Evolutionary conservation across 495 filamentous ascomycete genomes (phyloP).

Genomic region (Bryoglossum gracile): DNA sequence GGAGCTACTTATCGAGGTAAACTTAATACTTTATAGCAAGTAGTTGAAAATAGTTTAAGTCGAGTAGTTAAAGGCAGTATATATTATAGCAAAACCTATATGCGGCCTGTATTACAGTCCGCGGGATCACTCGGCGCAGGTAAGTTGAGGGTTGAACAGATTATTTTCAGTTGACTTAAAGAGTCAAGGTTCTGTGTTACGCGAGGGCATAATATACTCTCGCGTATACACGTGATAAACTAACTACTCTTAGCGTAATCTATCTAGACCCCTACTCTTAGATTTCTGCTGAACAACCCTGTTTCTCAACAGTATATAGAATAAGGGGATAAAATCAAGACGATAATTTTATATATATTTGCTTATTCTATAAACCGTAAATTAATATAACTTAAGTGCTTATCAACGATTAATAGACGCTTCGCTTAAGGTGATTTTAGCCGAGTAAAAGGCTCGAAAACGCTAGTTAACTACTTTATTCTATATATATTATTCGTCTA

Average conservation of each 20-base stretch:
- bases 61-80: neutral
- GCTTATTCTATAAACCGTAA: neutral
- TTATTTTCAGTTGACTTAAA: no score
- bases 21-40: neutral
- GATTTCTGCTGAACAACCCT: no score
- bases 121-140: no score
- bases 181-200: no score
- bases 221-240: no score
- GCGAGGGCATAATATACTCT: no score
- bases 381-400: slow-evolving; percentile 5
- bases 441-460: slow-evolving; percentile 2
- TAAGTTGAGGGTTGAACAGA: no score
- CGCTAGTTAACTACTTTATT: neutral
- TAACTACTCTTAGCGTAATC: no score
- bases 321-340: neutral
- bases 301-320: no score
- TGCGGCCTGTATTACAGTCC: no score
- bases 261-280: no score
- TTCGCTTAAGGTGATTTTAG: neutral
- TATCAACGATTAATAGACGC: slow-evolving; percentile 1
- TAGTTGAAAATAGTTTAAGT: neutral
- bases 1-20: neutral
- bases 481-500: slow-evolving; percentile 3
- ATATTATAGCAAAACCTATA: no score
- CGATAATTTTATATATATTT: neutral